Conservation (phyloP, 2,329 filamentous ascomycete species). For the Rhinocladiella mackenziei region DNA sequence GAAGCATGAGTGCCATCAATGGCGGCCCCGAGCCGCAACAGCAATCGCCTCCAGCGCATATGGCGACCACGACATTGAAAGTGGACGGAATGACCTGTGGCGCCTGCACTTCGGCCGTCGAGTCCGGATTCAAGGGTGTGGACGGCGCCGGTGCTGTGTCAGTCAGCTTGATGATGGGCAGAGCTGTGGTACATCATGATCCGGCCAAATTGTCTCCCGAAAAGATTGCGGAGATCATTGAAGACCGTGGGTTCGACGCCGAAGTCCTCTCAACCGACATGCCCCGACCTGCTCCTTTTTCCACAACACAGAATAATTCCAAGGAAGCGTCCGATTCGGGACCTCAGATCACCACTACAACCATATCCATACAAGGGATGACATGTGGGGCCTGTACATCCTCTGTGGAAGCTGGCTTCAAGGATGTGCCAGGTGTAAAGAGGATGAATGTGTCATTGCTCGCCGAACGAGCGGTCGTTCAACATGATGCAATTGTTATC, state of each 20-base stretch:
- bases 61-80: conserved; percentile 86
- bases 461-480: conserved; percentile 78
- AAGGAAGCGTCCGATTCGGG: conserved; percentile 1
- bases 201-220: conserved; percentile 68
- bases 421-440: conserved; percentile 67
- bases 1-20: neutral
- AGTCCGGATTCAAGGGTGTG: conserved; percentile 80
- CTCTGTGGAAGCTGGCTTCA: conserved; percentile 76
- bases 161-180: conserved; percentile 89
- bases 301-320: neutral
- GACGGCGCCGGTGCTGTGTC: conserved; percentile 81
- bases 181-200: conserved; percentile 91
- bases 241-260: conserved; percentile 88
- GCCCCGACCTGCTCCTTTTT: conserved; percentile 36
- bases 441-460: conserved; percentile 77
- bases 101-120: conserved; percentile 91
- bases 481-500: conserved; percentile 63
- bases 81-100: conserved; percentile 87
- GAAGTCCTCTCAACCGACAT: conserved; percentile 80
- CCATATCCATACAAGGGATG: conserved; percentile 78
- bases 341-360: conserved; percentile 59
- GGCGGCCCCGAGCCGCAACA: neutral
- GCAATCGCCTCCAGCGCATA: conserved; percentile 49
- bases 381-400: conserved; percentile 88
- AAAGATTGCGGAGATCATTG: conserved; percentile 76